phyloP scores from a whole-genome alignment of 805 yeast species.

The Middelhovenomyces tepae region DNA sequence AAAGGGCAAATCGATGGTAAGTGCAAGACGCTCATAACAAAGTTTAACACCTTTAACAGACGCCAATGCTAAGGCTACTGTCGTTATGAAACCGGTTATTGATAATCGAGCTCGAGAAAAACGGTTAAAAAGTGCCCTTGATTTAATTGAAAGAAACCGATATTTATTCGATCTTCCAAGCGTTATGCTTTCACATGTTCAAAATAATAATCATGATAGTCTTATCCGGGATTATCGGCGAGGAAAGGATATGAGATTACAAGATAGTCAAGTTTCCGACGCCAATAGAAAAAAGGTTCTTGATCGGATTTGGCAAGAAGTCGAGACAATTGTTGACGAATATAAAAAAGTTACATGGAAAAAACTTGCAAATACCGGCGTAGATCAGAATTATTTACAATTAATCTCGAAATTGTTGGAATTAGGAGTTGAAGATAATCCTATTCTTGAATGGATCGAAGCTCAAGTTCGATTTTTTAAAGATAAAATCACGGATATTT shows the following conservation, averaged over 20 bases:
- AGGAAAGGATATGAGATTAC: conserved; percentile 32
- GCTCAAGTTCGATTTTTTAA: conserved; percentile 38
- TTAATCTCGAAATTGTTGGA: conserved; percentile 48
- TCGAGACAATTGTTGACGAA: conserved; percentile 42
- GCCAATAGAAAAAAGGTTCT: conserved; percentile 37
- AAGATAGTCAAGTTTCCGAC: conserved; percentile 23
- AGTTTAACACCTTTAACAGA: no score
- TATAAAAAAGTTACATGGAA: conserved; percentile 51
- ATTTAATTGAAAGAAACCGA: conserved; percentile 44
- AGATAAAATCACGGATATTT: conserved; percentile 33
- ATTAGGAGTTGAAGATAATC: conserved; percentile 55
- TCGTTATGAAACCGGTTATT: conserved; percentile 51
- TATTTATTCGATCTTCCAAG: conserved; percentile 52
- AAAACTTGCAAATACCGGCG: conserved; percentile 28
- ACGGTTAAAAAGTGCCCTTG: conserved; percentile 41
- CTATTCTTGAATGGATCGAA: conserved; percentile 54
- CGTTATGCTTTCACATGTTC: conserved; percentile 34
- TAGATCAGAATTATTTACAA: conserved; percentile 28
- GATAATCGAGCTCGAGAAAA: conserved; percentile 41
- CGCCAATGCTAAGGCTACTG: conserved; percentile 44
- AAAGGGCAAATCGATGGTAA: conserved; percentile 31
- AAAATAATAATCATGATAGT: conserved; percentile 46
- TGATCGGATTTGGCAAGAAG: conserved; percentile 47
- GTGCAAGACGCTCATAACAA: no score
- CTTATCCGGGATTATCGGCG: conserved; percentile 48